Percentiles rank a stretch among this genome's conserved stretches.
Conservation (phyloP, 768 basidiomycete species). For the Gloeopeniophorella convolvens region DNA sequence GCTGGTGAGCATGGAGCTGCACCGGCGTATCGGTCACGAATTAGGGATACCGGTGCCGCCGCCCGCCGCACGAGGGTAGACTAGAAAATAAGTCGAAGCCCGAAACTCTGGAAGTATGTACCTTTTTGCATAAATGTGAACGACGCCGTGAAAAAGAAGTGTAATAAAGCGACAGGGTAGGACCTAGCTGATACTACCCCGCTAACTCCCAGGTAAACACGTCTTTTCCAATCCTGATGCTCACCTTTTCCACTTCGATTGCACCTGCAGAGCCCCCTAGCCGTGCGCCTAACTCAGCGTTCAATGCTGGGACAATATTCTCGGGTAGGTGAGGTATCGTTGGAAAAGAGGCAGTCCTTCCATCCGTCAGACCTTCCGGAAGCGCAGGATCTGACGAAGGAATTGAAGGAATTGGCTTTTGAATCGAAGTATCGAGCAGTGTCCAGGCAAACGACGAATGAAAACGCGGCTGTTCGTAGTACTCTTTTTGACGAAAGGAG, state of each 20-base stretch:
- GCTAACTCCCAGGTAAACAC: constrained; percentile 40
- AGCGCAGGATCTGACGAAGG: not conserved
- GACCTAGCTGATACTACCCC: too few species aligned
- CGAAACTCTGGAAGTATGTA: too few species aligned
- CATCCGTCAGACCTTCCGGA: constrained; percentile 2
- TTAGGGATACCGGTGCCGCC: too few species aligned
- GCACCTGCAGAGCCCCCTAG: constrained; percentile 41
- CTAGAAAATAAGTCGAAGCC: too few species aligned
- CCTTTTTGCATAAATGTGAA: too few species aligned
- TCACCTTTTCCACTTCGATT: constrained; percentile 49
- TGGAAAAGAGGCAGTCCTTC: constrained; percentile 30
- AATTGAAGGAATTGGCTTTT: not conserved
- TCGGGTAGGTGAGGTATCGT: constrained; percentile 48
- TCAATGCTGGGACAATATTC: constrained; percentile 42
- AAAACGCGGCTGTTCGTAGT: constrained; percentile 76
- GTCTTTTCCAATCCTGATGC: constrained; percentile 67
- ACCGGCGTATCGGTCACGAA: too few species aligned
- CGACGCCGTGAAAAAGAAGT: too few species aligned
- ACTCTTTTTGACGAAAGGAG: constrained; percentile 64
- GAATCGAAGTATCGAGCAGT: constrained; percentile 39
- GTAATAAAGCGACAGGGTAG: too few species aligned
- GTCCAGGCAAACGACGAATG: constrained; percentile 91
- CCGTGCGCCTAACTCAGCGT: constrained; percentile 37
- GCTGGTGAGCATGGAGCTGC: too few species aligned
- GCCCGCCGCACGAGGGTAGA: too few species aligned